Evolutionary conservation across 192 early-diverging fungal species (phyloP).

Genomic region (Gryganskiella cystojenkinii): DNA sequence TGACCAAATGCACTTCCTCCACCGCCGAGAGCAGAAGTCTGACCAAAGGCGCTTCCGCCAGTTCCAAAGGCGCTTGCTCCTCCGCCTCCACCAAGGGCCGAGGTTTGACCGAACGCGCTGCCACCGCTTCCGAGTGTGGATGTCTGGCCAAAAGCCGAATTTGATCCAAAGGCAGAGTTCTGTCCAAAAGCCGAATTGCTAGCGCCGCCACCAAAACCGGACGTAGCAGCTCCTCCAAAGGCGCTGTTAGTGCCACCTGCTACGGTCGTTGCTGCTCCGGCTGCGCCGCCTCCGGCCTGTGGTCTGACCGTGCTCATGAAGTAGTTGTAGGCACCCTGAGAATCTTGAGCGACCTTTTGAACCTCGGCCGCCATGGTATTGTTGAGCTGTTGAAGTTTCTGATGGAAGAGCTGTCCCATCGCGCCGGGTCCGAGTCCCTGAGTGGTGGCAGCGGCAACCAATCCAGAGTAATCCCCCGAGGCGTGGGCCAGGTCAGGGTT

Average conservation of each 20-base stretch:
- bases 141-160: slow-evolving; percentile 40
- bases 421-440: slow-evolving; percentile 30
- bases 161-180: slow-evolving; percentile 13
- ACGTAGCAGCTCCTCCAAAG: slow-evolving; percentile 19
- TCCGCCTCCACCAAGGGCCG: slow-evolving; percentile 5
- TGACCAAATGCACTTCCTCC: slow-evolving; percentile 26
- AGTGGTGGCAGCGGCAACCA: slow-evolving; percentile 16
- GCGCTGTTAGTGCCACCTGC: slow-evolving; percentile 11
- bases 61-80: slow-evolving; percentile 15
- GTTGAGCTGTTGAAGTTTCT: slow-evolving; percentile 44
- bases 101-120: slow-evolving; percentile 33
- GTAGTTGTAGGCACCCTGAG: slow-evolving; percentile 48
- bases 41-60: slow-evolving; percentile 13
- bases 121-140: slow-evolving; percentile 35
- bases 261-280: not conserved
- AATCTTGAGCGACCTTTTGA: slow-evolving; percentile 43
- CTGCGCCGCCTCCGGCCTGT: not conserved
- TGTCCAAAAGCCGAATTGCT: slow-evolving; percentile 28
- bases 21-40: slow-evolving; percentile 9
- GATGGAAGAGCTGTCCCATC: slow-evolving; percentile 28
- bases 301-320: slow-evolving; percentile 44
- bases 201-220: not conserved
- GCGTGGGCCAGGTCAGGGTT: slow-evolving; percentile 20
- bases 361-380: slow-evolving; percentile 54
- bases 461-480: slow-evolving; percentile 28